Base-by-base conservation (phyloP, 2,329 filamentous ascomycete genomes). In the Cordyceps javanica region DNA sequence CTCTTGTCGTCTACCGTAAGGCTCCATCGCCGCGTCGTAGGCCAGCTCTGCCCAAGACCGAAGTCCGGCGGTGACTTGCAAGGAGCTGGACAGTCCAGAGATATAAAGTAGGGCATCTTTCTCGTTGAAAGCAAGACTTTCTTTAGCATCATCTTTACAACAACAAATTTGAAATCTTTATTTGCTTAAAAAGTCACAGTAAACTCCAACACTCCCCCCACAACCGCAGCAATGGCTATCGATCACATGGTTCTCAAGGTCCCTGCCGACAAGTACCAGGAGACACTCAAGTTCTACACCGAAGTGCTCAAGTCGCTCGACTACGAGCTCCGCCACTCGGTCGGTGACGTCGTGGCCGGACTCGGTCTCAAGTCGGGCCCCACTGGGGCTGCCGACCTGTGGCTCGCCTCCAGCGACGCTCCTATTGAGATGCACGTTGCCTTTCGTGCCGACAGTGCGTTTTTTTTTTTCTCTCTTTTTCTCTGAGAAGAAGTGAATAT, bases 261-360 rank as follows among this genome's bases (percentile, higher is more conserved):
- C 52, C 62, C 71, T 50, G 60, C 64, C 51, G 63, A 61, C 42
- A 62, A 65, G 36, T 65, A 69, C 65, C 58, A 65, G 54, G 61
- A 67, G 25, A 57, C 63, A 41, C 62, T 74, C 2, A 61, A 61
- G 8, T 70, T 72, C 59, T 75, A 75, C 63, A 62, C 67, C 34
- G 63, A 63, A 9, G 69, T 68, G 28, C 69, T 75, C 21, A 65
- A 65, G 34, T 68, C 72, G 2, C 66, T 75, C 30, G 70, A 71
- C 42, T 74, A 75, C 66, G 63, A 63, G 32, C 63, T 68, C 34
- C 60, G 63, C 13, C 25, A 66, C 7, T 57, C 66, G 38, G 67
- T 66, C 45, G 65, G 65, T 41, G 64, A 70, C 16, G 62, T 60
- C 56, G 63, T 66, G 14, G 66, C 66, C 58, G 72, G 72, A 13